Base-by-base conservation (phyloP, 257 asterid species). In the Scutellaria barbata region DNA sequence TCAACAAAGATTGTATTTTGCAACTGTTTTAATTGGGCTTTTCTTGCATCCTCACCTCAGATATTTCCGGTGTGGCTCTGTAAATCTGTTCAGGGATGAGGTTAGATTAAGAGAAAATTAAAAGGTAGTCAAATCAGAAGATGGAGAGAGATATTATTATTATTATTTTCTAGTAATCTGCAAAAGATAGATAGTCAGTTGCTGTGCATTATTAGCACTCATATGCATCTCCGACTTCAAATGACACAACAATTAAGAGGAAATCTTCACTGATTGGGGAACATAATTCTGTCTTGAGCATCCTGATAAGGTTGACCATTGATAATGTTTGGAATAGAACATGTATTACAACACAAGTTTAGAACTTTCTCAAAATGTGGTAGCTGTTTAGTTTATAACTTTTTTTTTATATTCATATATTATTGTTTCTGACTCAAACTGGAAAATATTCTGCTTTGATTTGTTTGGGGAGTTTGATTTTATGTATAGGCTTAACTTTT, bases 361-460 rank as follows among this genome's bases (percentile, higher is more conserved):
- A 22, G 11, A 50, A 74, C 17, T 17, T 18, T 39, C 48, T 63
- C 17, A 37, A 54, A 58, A 22, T 71, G 63, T 20, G 39, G 8
- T 8, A 16, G 17, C 41, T 53, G 4, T 56, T 41, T 41, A 41
- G 30, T 18, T 47, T 45, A 10, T 45, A 55, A 41, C 6, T n/a
- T 20, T 10, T 52, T 68, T 14, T 33, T 10, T 20, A 57, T 35
- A 18, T 20, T 40, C 14, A 30, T 56, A 30, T 56, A 14, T 8
- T 6, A 22, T 51, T 61, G 17, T 11, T 75, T 68, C 20, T 33
- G 35, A 9, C 41, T 61, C 50, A 37, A 25, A 1, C 47, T 22
- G 13, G 39, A 52, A 5, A 67, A 6, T 5, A 4, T 53, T 22
- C 41, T 30, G 50, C 17, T 17, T 66, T 22, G 10, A 35, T 63